A percentile compares a stretch with the other conserved stretches of the same genome.
phyloP scores from a whole-genome alignment of 1,284 basidiomycete species.

The Ceratobasidium sp. region DNA sequence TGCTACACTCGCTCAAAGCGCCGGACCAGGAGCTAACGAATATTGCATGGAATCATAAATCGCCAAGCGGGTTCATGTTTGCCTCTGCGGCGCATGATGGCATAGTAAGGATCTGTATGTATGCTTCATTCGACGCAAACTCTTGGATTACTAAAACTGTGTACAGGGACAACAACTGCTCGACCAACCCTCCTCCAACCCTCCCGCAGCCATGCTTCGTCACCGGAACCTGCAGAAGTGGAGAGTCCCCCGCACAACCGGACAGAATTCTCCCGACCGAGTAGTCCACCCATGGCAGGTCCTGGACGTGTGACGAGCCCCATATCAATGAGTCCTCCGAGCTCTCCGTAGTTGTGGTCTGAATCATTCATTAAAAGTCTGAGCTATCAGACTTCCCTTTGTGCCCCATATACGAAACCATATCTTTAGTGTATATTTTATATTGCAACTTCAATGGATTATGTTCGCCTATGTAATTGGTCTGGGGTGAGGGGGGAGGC shows the following conservation, averaged over 20 bases:
- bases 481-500: no score
- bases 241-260: conserved; percentile 8
- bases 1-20: conserved; percentile 33
- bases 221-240: conserved; percentile 14
- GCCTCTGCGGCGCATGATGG: conserved; percentile 36
- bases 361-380: no score
- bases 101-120: conserved; percentile 33
- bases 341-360: no score
- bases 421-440: no score
- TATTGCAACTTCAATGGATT: no score
- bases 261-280: not conserved
- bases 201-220: conserved; percentile 12
- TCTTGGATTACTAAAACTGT: not conserved
- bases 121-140: not conserved
- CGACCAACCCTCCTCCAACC: not conserved
- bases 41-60: conserved; percentile 39
- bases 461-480: no score
- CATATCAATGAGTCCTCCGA: no score
- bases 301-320: no score
- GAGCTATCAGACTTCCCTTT: no score
- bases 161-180: conserved; percentile 38
- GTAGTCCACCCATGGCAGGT: conserved; percentile 9
- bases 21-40: conserved; percentile 32
- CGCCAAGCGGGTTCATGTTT: conserved; percentile 39
- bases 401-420: no score